Conservation (phyloP, 2,329 filamentous ascomycete species). For the Aureobasidium sp. region DNA sequence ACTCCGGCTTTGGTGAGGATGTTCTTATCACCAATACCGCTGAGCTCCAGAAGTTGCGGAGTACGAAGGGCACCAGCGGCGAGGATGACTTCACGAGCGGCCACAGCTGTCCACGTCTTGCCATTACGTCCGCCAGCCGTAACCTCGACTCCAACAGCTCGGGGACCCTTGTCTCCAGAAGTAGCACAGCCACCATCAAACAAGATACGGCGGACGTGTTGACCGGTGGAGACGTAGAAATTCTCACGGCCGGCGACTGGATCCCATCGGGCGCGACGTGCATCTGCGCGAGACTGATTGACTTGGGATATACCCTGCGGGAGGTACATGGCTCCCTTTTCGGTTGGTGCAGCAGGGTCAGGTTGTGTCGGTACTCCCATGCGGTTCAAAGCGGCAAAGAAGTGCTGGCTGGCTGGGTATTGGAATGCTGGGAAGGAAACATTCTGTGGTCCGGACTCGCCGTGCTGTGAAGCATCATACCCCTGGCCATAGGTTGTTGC, state of each 20-base stretch:
- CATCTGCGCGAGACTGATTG: slow-evolving; percentile 31
- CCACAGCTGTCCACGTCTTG: slow-evolving; percentile 8
- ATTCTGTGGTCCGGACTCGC: slow-evolving; percentile 41
- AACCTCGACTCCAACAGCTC: slow-evolving; percentile 12
- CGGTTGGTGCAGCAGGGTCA: slow-evolving; percentile 31
- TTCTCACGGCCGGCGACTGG: slow-evolving; percentile 26
- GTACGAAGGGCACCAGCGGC: slow-evolving; percentile 26
- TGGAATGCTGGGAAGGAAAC: slow-evolving; percentile 19
- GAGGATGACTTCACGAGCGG: slow-evolving; percentile 23
- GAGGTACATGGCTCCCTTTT: slow-evolving; percentile 30
- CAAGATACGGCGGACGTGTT: slow-evolving; percentile 29
- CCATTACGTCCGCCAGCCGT: neutral
- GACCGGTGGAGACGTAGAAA: slow-evolving; percentile 28
- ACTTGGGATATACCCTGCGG: slow-evolving; percentile 28
- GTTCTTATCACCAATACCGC: slow-evolving; percentile 28
- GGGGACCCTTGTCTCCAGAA: slow-evolving; percentile 2
- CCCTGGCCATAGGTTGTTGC: slow-evolving; percentile 29
- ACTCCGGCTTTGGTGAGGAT: slow-evolving; percentile 37
- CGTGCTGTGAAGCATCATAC: slow-evolving; percentile 34
- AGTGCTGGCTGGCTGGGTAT: slow-evolving; percentile 16
- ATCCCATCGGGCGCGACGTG: slow-evolving; percentile 31
- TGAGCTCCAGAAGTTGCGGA: slow-evolving; percentile 32
- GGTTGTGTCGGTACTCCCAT: slow-evolving; percentile 29
- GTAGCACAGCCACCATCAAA: slow-evolving; percentile 18
- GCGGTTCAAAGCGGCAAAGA: slow-evolving; percentile 29